phyloP scores from a whole-genome alignment of 495 filamentous ascomycete species.

The Xylaria longipes region DNA sequence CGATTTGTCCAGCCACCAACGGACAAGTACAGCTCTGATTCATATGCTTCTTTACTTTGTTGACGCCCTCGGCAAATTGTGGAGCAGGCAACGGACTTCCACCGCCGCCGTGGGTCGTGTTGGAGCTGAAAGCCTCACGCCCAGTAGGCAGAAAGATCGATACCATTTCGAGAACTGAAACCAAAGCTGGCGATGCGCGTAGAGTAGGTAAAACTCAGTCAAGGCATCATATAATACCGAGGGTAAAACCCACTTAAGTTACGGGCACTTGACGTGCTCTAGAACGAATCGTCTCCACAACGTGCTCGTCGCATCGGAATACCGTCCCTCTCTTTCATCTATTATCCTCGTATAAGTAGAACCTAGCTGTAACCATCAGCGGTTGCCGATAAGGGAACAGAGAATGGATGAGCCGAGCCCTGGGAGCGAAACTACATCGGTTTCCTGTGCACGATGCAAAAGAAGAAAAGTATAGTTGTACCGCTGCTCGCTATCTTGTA shows the following conservation, averaged over 20 bases:
- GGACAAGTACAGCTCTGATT: background rate
- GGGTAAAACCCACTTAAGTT: background rate
- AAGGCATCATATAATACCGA: background rate
- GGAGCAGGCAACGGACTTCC: conserved; percentile 22
- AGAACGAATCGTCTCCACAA: conserved; percentile 8
- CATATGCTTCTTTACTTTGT: background rate
- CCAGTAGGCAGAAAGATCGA: conserved; percentile 12
- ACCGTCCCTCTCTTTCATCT: background rate
- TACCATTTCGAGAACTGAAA: background rate
- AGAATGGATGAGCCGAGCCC: conserved; percentile 8
- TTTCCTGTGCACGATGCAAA: conserved; percentile 26
- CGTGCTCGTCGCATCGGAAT: background rate
- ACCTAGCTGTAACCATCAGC: background rate
- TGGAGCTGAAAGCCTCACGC: background rate
- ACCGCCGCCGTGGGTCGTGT: conserved; percentile 21
- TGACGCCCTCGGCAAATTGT: conserved; percentile 2
- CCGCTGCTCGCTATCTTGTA: background rate
- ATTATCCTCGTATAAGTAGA: background rate
- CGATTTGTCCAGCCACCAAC: background rate
- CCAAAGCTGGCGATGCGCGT: background rate
- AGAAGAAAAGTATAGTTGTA: conserved; percentile 37
- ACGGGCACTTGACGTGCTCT: background rate
- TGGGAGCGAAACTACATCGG: conserved; percentile 14
- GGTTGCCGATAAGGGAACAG: background rate
- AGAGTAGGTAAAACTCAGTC: background rate